phyloP scores from a whole-genome alignment of 2,329 filamentous ascomycete genomes.

The Ceratocystis lukuohia region DNA sequence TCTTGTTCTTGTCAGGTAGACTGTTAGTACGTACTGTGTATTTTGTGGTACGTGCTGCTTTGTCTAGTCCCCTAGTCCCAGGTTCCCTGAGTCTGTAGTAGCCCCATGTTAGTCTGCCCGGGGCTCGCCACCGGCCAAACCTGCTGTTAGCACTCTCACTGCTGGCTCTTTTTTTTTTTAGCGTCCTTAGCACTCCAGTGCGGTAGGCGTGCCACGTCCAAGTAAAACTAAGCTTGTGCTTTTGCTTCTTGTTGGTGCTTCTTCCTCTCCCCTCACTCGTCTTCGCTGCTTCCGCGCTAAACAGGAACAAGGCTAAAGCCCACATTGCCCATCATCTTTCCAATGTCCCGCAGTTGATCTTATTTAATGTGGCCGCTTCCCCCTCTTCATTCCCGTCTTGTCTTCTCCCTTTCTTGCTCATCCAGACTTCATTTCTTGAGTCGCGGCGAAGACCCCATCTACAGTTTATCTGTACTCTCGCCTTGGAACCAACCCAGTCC shows the following conservation, averaged over 20 bases:
- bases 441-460: conserved; percentile 11
- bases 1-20: not conserved
- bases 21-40: not conserved
- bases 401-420: conserved; percentile 9
- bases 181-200: not conserved
- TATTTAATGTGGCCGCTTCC: conserved; percentile 15
- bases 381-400: conserved; percentile 4
- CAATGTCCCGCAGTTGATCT: not conserved
- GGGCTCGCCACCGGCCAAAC: too few species aligned
- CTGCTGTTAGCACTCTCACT: not conserved
- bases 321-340: not conserved
- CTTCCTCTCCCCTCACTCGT: not conserved
- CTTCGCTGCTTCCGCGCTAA: conserved; percentile 8
- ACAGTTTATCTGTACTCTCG: not conserved
- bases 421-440: conserved; percentile 13
- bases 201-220: not conserved
- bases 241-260: not conserved
- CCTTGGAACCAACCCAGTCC: not conserved
- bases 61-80: not conserved
- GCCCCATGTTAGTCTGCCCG: not conserved
- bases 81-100: not conserved
- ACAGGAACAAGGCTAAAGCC: not conserved
- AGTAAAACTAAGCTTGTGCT: not conserved
- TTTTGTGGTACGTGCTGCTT: not conserved
- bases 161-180: not conserved